These are phyloP conservation scores for Fistulinella staudtii DNA, from an alignment of 1,284 basidiomycete species.

Conservation along the genomic window DNA sequence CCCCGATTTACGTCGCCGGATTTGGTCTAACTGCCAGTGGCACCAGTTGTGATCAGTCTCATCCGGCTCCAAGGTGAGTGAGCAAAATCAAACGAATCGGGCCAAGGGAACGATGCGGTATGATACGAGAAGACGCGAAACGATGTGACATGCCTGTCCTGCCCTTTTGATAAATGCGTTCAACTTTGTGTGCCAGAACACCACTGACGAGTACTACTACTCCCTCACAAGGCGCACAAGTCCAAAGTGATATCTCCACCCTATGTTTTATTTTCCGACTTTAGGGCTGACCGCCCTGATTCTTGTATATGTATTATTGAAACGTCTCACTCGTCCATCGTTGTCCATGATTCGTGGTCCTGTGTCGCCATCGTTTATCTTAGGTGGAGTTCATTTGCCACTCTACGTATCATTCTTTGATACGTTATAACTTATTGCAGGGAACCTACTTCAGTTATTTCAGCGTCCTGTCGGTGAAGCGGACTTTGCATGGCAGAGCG, in stretches of 20 bases:
- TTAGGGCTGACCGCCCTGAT: constrained; percentile 3
- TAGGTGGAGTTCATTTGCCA: constrained; percentile 18
- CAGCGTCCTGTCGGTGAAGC: constrained; percentile 25
- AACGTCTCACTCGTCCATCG: constrained; percentile 14
- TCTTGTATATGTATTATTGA: constrained; percentile 16
- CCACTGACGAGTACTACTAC: no score
- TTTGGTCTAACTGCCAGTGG: no score
- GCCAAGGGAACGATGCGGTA: background rate
- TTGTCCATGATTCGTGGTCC: constrained; percentile 32
- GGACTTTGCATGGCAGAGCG: constrained; percentile 31
- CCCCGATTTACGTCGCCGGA: no score
- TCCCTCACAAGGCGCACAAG: no score
- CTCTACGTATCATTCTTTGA: background rate
- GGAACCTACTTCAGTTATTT: constrained; percentile 26
- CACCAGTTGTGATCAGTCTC: no score
- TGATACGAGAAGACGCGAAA: background rate
- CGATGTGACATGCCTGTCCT: no score
- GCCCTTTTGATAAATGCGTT: no score
- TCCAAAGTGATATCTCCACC: no score
- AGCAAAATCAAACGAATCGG: no score
- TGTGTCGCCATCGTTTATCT: constrained; percentile 28
- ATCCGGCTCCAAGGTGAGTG: no score
- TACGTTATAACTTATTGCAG: constrained; percentile 13
- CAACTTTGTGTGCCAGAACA: no score
- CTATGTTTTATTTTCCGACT: constrained; percentile 1